These are phyloP conservation scores for Senna siamea DNA, from an alignment of 306 rosid species.

Conservation along the genomic window DNA sequence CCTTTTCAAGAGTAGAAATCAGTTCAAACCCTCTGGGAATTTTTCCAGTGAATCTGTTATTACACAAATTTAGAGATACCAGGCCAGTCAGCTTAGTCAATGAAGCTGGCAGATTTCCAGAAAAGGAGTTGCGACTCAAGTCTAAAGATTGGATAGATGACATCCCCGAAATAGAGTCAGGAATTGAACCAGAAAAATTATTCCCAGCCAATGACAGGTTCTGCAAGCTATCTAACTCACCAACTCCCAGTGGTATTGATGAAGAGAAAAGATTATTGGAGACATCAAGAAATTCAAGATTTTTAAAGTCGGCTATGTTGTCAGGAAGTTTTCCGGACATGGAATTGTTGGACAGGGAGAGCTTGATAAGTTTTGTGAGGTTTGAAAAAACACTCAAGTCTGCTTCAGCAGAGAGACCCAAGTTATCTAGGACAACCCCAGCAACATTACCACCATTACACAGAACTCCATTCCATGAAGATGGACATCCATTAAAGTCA, in stretches of 20 bases:
- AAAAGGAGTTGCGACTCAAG: conserved; percentile 77
- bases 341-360: conserved; percentile 84
- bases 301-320: conserved; percentile 67
- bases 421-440: conserved; percentile 85
- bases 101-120: conserved; percentile 66
- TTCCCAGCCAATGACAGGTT: conserved; percentile 84
- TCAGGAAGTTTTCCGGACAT: conserved; percentile 71
- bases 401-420: conserved; percentile 79
- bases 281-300: conserved; percentile 79
- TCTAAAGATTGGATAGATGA: conserved; percentile 77
- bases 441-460: conserved; percentile 95
- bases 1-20: conserved; percentile 64
- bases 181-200: conserved; percentile 84
- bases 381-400: conserved; percentile 78
- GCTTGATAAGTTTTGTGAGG: conserved; percentile 80
- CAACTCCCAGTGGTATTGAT: conserved; percentile 63
- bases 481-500: conserved; percentile 95
- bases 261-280: conserved; percentile 82
- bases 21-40: conserved; percentile 82
- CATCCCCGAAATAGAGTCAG: conserved; percentile 67
- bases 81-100: conserved; percentile 61
- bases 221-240: conserved; percentile 61
- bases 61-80: conserved; percentile 75
- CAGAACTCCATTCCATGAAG: conserved; percentile 94
- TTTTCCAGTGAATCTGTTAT: conserved; percentile 66